phyloP scores from a whole-genome alignment of 768 basidiomycete species.

The Lentinula sp. region DNA sequence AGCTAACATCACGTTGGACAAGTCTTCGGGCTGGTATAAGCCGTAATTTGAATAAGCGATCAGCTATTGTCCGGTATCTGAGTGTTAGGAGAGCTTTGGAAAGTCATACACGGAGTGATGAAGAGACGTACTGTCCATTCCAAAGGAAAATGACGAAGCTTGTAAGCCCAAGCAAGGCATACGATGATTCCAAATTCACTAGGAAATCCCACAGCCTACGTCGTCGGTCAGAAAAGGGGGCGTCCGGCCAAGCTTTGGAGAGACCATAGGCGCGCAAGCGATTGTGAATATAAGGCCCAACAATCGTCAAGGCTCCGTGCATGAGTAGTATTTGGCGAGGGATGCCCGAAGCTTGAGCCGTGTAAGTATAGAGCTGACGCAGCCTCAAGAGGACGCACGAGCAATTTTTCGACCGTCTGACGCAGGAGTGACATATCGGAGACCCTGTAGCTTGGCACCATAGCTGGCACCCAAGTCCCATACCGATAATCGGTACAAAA shows the following conservation, averaged over 20 bases:
- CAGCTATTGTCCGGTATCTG: conserved; percentile 82
- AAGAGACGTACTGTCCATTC: conserved; percentile 66
- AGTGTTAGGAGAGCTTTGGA: not conserved
- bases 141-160: conserved; percentile 83
- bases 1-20: conserved; percentile 81
- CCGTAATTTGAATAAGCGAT: conserved; percentile 69
- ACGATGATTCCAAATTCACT: conserved; percentile 58
- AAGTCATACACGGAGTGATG: not conserved
- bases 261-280: conserved; percentile 72
- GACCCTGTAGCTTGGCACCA: conserved; percentile 76
- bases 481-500: conserved; percentile 76
- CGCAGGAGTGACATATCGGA: conserved; percentile 46
- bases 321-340: conserved; percentile 54
- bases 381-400: conserved; percentile 26
- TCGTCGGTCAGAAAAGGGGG: conserved; percentile 71
- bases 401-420: conserved; percentile 17
- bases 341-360: conserved; percentile 52
- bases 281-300: conserved; percentile 74
- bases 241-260: conserved; percentile 86
- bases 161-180: conserved; percentile 55
- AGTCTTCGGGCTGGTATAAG: conserved; percentile 68
- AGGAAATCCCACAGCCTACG: conserved; percentile 70
- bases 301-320: conserved; percentile 67
- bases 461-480: conserved; percentile 81
- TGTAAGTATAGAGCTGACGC: conserved; percentile 7